Evolutionary conservation across 2,329 filamentous ascomycete genomes (phyloP).

Genomic region (Colletotrichum chlorophyti): DNA sequence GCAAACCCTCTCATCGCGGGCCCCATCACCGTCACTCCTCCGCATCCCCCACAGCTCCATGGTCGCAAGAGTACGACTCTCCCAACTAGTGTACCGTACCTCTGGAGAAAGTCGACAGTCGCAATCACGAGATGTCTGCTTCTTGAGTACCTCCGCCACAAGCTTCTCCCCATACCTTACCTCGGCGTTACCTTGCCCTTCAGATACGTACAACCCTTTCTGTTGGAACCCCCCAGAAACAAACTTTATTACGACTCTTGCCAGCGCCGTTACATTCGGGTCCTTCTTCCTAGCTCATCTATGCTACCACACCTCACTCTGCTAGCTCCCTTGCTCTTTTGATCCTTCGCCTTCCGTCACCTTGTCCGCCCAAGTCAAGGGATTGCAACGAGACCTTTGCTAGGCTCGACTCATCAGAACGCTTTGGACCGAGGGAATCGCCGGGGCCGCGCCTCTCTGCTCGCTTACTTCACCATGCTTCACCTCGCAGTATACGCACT

Average conservation of each 20-base stretch:
- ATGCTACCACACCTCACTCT: neutral
- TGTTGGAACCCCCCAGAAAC: slow-evolving; percentile 13
- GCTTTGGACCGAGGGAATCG: too few relatives aligned
- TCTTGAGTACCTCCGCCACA: slow-evolving; percentile 17
- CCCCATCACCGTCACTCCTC: slow-evolving; percentile 26
- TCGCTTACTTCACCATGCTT: neutral
- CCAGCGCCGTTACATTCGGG: slow-evolving; percentile 26
- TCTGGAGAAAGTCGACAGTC: too few relatives aligned
- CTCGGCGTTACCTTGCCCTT: too few relatives aligned
- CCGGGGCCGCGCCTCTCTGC: too few relatives aligned
- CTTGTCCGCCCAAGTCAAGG: too few relatives aligned
- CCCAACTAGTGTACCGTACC: too few relatives aligned
- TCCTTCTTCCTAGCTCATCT: slow-evolving; percentile 15
- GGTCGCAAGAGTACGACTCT: too few relatives aligned
- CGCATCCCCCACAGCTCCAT: slow-evolving; percentile 22
- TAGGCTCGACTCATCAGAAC: neutral
- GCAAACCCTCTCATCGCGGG: slow-evolving; percentile 25
- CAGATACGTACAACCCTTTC: too few relatives aligned
- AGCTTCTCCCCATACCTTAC: too few relatives aligned
- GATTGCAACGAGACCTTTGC: neutral
- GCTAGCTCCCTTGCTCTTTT: neutral
- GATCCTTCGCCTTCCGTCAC: neutral
- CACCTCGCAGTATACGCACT: too few relatives aligned
- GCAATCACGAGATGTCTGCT: too few relatives aligned
- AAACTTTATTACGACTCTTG: slow-evolving; percentile 27